Evolutionary conservation across 106 monocot species (phyloP).

Genomic region (Acanthochlamys bracteata): DNA sequence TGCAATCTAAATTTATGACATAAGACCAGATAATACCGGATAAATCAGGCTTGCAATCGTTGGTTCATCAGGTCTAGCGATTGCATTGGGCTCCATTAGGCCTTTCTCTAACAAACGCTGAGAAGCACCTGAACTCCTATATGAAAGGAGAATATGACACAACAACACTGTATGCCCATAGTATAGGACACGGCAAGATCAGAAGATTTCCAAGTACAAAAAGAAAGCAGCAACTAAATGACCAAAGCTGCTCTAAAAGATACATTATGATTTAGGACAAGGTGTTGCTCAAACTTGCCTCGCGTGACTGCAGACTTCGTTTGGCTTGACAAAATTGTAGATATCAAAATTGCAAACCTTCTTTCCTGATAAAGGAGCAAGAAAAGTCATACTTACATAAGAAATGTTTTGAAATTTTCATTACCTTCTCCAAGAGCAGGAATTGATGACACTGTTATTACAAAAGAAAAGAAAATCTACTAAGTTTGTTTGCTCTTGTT

Average conservation of each 20-base stretch:
- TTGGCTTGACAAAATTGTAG: conserved; percentile 89
- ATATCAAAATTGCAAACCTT: conserved; percentile 84
- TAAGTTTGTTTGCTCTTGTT: too few species aligned
- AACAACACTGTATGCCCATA: too few species aligned
- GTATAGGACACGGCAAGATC: too few species aligned
- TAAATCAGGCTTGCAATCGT: conserved; percentile 61
- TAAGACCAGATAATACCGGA: conserved; percentile 39
- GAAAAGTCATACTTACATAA: not conserved
- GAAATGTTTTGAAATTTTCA: not conserved
- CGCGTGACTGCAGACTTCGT: conserved; percentile 91
- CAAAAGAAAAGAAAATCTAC: too few species aligned
- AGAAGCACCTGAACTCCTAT: conserved; percentile 54
- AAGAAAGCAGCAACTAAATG: too few species aligned
- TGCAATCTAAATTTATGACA: too few species aligned
- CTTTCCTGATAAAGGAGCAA: conserved; percentile 41
- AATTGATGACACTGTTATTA: too few species aligned
- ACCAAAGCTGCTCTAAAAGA: too few species aligned
- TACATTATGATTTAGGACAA: not conserved
- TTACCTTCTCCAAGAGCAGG: not conserved
- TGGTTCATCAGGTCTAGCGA: conserved; percentile 67
- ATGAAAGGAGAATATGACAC: too few species aligned
- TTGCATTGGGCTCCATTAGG: conserved; percentile 60
- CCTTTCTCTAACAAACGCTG: conserved; percentile 66
- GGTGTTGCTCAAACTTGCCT: conserved; percentile 46
- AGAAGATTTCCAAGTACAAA: too few species aligned